phyloP scores from a whole-genome alignment of 306 rosid genomes.

The Cyamopsis tetragonoloba region DNA sequence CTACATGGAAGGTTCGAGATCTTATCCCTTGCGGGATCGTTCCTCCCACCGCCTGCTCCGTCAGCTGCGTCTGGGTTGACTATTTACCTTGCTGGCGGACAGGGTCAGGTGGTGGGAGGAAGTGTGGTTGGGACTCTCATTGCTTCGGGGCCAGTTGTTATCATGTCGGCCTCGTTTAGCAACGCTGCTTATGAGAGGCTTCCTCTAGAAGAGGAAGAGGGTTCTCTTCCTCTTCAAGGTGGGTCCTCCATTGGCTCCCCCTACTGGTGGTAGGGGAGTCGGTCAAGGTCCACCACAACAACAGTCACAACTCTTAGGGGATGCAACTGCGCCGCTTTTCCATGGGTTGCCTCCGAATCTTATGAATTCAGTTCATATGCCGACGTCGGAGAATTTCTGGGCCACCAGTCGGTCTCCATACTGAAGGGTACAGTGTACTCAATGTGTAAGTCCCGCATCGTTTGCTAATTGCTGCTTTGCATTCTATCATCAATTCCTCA shows the following conservation, averaged over 20 bases:
- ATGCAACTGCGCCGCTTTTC: conserved; percentile 55
- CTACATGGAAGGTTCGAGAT: conserved; percentile 93
- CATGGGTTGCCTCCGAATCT: conserved; percentile 83
- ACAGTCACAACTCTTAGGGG: conserved; percentile 54
- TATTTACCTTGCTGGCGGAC: conserved; percentile 83
- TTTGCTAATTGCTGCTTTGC: too few species aligned
- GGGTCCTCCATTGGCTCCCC: conserved; percentile 70
- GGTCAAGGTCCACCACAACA: conserved; percentile 44
- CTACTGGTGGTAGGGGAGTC: conserved; percentile 23
- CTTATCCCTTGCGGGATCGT: conserved; percentile 76
- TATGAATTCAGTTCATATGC: conserved; percentile 81
- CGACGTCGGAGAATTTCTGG: conserved; percentile 74
- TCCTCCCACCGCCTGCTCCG: conserved; percentile 90
- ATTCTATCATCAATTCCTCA: too few species aligned
- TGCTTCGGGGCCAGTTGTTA: conserved; percentile 88
- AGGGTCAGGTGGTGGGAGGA: conserved; percentile 95
- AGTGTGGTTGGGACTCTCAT: conserved; percentile 69
- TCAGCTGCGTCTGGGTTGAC: conserved; percentile 81
- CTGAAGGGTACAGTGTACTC: too few species aligned
- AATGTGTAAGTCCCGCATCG: too few species aligned
- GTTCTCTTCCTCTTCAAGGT: conserved; percentile 47
- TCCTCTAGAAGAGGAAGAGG: conserved; percentile 84
- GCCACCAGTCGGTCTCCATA: conserved; percentile 73
- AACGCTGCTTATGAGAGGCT: conserved; percentile 98
- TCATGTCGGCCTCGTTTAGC: conserved; percentile 93